Percentiles rank a stretch among this genome's conserved stretches.
These are phyloP conservation scores for Suillus sp. DNA, from an alignment of 768 basidiomycete genomes.

Conservation along the genomic window DNA sequence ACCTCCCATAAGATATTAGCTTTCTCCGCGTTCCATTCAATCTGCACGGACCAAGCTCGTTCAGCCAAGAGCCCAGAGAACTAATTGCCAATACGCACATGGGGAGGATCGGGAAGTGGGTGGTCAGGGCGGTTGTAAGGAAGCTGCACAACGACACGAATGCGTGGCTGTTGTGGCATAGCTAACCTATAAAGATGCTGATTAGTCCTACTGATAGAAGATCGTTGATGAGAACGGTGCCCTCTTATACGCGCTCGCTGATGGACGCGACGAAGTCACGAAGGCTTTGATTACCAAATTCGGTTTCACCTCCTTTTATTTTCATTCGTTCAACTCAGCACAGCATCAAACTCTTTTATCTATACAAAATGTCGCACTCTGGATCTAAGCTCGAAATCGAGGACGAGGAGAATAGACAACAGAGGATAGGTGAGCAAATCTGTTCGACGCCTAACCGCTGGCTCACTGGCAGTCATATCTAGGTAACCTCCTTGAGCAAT, in stretches of 20 bases:
- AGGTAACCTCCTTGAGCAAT: conserved; percentile 46
- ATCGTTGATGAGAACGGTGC: not conserved
- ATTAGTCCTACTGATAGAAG: not conserved
- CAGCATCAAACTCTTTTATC: conserved; percentile 10
- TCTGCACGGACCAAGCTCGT: conserved; percentile 43
- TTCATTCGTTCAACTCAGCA: not conserved
- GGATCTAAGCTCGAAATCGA: conserved; percentile 45
- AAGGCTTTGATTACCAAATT: conserved; percentile 6
- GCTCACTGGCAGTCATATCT: conserved; percentile 1
- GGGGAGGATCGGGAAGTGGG: conserved; percentile 63
- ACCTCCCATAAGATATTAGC: conserved; percentile 87
- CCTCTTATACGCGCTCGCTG: not conserved
- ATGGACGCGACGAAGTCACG: conserved; percentile 11
- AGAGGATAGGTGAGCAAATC: conserved; percentile 42
- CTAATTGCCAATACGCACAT: conserved; percentile 46
- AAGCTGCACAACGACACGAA: conserved; percentile 78
- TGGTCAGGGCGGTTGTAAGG: conserved; percentile 80
- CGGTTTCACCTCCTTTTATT: conserved; percentile 4
- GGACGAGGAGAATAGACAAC: conserved; percentile 46
- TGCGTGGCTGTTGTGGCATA: conserved; percentile 35
- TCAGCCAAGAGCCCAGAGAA: conserved; percentile 10
- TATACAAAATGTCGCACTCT: conserved; percentile 10
- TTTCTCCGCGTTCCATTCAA: conserved; percentile 85
- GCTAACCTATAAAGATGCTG: not conserved
- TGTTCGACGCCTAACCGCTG: conserved; percentile 10